A percentile compares a stretch with the other conserved stretches of the same genome.
These are phyloP conservation scores for Paraphaeosphaeria minitans DNA, from an alignment of 2,329 filamentous ascomycete species.

Conservation along the genomic window DNA sequence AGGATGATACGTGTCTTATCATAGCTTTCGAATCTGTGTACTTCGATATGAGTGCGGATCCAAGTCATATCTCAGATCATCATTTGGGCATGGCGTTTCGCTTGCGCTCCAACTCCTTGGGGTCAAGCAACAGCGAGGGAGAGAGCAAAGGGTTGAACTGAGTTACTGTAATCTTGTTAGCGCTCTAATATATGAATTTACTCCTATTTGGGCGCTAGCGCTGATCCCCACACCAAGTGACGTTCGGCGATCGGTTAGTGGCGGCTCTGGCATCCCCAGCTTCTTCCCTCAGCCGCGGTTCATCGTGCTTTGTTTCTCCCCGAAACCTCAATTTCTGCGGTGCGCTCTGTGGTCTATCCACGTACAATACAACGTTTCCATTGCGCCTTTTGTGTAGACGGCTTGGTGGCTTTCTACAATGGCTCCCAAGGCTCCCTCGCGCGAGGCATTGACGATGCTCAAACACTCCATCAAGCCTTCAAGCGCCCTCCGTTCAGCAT, in stretches of 20 bases:
- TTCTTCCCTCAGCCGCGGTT: conserved; percentile 24
- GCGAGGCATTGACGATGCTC: conserved; percentile 41
- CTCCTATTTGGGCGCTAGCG: conserved; percentile 16
- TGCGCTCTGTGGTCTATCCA: background rate
- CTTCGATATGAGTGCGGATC: background rate
- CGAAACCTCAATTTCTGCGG: background rate
- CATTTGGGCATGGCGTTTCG: conserved; percentile 9
- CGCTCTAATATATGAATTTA: too few relatives aligned
- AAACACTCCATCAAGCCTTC: conserved; percentile 39
- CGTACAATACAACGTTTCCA: background rate
- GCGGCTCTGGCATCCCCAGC: conserved; percentile 30
- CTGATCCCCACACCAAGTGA: conserved; percentile 15
- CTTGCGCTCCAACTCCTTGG: conserved; percentile 21
- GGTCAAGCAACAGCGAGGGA: conserved; percentile 24
- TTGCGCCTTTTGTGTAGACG: background rate
- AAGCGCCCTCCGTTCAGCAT: conserved; percentile 25
- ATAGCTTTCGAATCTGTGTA: background rate
- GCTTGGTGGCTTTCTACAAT: conserved; percentile 21
- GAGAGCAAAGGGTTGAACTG: conserved; percentile 26
- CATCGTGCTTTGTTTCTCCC: background rate
- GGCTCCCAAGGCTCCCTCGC: conserved; percentile 42
- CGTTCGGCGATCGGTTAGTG: conserved; percentile 29
- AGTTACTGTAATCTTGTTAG: conserved; percentile 17
- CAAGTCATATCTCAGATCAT: background rate
- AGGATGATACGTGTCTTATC: background rate